Percentiles rank a stretch among this genome's conserved stretches.
phyloP scores from a whole-genome alignment of 1,139 yeast genomes.

The Hemisphaericaspora lyxosophila region DNA sequence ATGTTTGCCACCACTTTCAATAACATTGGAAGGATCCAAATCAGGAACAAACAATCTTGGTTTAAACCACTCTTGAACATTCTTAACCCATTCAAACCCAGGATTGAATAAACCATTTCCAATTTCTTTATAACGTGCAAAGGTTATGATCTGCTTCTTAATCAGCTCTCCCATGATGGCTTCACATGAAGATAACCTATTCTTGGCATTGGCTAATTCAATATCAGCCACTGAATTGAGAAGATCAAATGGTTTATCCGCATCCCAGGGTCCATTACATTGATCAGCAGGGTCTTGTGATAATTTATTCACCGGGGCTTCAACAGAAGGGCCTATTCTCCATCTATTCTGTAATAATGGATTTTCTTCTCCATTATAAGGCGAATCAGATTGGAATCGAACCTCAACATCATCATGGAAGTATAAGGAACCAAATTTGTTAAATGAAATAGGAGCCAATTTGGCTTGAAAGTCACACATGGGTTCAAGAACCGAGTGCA shows the following conservation, averaged over 20 bases:
- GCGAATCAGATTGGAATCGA: conserved; percentile 40
- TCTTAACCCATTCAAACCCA: conserved; percentile 52
- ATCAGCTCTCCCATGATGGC: conserved; percentile 53
- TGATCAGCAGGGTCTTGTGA: conserved; percentile 45
- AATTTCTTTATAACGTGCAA: conserved; percentile 55
- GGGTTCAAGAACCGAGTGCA: conserved; percentile 60
- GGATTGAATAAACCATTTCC: conserved; percentile 57
- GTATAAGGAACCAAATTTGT: conserved; percentile 78
- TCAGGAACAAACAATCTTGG: conserved; percentile 82
- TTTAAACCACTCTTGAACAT: conserved; percentile 59
- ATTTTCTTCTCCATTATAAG: conserved; percentile 67
- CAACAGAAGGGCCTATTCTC: conserved; percentile 90
- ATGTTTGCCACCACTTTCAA: conserved; percentile 40
- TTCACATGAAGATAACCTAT: conserved; percentile 54
- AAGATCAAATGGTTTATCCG: conserved; percentile 56
- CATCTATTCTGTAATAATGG: conserved; percentile 62
- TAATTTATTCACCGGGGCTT: conserved; percentile 58
- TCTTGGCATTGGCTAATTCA: conserved; percentile 63
- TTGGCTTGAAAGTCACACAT: conserved; percentile 59
- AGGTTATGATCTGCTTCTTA: conserved; percentile 54
- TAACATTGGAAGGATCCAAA: conserved; percentile 84
- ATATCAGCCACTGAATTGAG: conserved; percentile 62
- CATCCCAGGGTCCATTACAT: conserved; percentile 74
- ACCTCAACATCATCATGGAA: conserved; percentile 61
- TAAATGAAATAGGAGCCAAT: conserved; percentile 55